Conservation (phyloP, 148 eudicot species). For the Agrostemma githago region DNA sequence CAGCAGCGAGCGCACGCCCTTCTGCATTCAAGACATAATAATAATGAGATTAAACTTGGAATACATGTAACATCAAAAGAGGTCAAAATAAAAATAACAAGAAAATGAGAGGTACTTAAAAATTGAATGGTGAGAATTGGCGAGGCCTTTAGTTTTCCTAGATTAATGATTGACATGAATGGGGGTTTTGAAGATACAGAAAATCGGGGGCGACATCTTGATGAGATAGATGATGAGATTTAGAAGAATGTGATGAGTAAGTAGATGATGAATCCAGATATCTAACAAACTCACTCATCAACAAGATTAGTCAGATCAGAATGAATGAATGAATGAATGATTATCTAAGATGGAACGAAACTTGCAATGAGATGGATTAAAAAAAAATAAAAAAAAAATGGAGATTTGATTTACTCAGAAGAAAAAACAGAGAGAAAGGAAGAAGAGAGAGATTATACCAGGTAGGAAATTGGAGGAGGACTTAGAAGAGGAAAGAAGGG, state of each 20-base stretch:
- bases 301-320: not conserved
- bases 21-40: conserved; percentile 50
- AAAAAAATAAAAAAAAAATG: not conserved
- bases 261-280: no score
- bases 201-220: no score
- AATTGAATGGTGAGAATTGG: no score
- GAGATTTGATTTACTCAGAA: no score
- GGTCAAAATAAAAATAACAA: no score
- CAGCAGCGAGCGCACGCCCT: conserved; percentile 61
- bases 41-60: not conserved
- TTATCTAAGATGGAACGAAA: not conserved
- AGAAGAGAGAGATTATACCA: conserved; percentile 25
- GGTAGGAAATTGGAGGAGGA: conserved; percentile 43
- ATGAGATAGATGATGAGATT: no score
- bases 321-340: no score
- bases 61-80: not conserved
- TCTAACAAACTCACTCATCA: not conserved
- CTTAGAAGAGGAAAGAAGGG: conserved; percentile 58
- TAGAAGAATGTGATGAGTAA: no score
- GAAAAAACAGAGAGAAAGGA: not conserved
- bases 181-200: no score
- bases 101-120: no score
- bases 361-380: not conserved
- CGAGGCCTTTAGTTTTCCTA: no score
- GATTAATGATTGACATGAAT: no score